A percentile compares a stretch with the other conserved stretches of the same genome.
Conservation (phyloP, 2,329 filamentous ascomycete genomes). For the Chrysosporium queenslandicum region DNA sequence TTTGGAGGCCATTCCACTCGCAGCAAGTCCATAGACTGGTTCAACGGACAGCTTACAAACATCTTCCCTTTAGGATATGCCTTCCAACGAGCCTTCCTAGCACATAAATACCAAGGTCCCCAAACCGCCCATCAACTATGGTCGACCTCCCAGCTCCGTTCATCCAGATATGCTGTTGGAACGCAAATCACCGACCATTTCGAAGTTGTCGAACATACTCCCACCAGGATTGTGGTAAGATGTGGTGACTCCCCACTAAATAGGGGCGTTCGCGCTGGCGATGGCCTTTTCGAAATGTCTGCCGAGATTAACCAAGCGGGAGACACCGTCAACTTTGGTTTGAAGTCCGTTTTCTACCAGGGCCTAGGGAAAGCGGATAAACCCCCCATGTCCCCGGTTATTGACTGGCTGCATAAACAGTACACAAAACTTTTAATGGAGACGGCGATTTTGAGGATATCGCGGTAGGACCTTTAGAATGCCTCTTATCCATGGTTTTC, state of each 20-base stretch:
- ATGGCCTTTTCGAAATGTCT: constrained; percentile 58
- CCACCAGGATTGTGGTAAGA: constrained; percentile 51
- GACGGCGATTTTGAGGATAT: constrained; percentile 37
- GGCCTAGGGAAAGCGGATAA: constrained; percentile 38
- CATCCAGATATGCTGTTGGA: constrained; percentile 52
- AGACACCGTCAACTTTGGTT: constrained; percentile 51
- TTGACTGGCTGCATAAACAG: constrained; percentile 45
- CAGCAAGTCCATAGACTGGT: not conserved
- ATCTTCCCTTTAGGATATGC: constrained; percentile 28
- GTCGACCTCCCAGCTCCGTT: constrained; percentile 45
- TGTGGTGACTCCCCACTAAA: constrained; percentile 57
- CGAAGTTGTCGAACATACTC: constrained; percentile 57
- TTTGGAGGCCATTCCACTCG: not conserved
- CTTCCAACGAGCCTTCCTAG: constrained; percentile 49
- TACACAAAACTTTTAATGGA: constrained; percentile 51
- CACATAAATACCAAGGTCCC: constrained; percentile 49
- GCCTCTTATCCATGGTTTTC: no score
- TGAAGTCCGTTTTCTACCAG: constrained; percentile 57
- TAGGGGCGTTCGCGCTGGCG: constrained; percentile 46
- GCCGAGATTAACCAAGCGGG: constrained; percentile 49
- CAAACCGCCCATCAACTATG: constrained; percentile 53
- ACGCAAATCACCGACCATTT: constrained; percentile 62
- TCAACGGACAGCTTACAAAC: not conserved
- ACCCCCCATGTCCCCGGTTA: constrained; percentile 38
- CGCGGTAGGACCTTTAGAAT: constrained; percentile 3